Evolutionary conservation across 768 basidiomycete genomes (phyloP).

Genomic region (Hirschioporus abietinus): DNA sequence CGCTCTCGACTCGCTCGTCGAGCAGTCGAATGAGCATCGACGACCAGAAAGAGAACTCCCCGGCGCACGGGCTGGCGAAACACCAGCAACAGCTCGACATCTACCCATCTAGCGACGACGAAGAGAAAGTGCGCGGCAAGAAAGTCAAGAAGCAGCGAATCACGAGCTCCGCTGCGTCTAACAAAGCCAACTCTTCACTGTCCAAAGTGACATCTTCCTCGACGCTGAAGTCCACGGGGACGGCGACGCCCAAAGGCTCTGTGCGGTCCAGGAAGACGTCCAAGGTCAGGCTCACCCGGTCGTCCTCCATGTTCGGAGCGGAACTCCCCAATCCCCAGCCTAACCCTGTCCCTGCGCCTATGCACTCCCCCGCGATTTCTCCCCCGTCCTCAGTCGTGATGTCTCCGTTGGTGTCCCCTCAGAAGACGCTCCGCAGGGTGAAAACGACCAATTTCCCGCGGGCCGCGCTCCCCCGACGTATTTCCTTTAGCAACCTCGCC

Average conservation of each 20-base stretch:
- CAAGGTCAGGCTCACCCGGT: not conserved
- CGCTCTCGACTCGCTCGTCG: conserved; percentile 18
- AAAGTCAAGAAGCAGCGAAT: conserved; percentile 58
- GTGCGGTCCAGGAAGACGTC: conserved; percentile 1
- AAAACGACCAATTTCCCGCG: conserved; percentile 30
- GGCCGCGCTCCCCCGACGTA: conserved; percentile 43
- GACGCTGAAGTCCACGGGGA: conserved; percentile 3
- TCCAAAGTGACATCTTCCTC: conserved; percentile 13
- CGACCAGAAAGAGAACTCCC: conserved; percentile 15
- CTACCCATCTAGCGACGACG: conserved; percentile 62
- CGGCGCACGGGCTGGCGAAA: not conserved
- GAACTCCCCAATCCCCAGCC: conserved; percentile 49
- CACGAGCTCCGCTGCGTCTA: conserved; percentile 29
- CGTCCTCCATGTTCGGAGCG: conserved; percentile 52
- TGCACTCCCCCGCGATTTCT: conserved; percentile 11
- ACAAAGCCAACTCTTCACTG: conserved; percentile 21
- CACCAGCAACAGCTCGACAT: conserved; percentile 7
- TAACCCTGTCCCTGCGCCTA: conserved; percentile 14
- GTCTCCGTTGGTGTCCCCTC: conserved; percentile 27
- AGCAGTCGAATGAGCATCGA: conserved; percentile 21
- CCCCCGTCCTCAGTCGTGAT: conserved; percentile 22
- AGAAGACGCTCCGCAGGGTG: conserved; percentile 46
- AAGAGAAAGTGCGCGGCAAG: conserved; percentile 58
- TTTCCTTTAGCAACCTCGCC: conserved; percentile 58
- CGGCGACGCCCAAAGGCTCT: not conserved